Evolutionary conservation across 2,329 filamentous ascomycete genomes (phyloP).

Genomic region (Xylaria sp.): DNA sequence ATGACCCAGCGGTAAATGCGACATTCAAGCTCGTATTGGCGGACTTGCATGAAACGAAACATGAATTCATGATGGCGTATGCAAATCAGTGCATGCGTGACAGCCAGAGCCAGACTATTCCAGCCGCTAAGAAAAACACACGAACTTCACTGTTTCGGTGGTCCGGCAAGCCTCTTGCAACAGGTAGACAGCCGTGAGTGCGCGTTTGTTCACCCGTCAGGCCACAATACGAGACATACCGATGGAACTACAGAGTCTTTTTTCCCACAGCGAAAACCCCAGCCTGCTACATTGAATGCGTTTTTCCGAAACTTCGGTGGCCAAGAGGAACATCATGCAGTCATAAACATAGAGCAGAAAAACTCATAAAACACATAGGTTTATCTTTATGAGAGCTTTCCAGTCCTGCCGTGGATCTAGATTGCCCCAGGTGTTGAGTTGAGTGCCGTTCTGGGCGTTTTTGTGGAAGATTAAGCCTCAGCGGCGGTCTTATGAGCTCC

Average conservation of each 20-base stretch:
- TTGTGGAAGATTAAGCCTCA: not conserved
- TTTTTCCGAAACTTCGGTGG: too few species aligned
- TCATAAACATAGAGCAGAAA: too few species aligned
- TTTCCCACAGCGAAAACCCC: not conserved
- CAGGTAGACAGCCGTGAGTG: too few species aligned
- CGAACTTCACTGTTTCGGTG: not conserved
- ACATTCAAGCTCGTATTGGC: not conserved
- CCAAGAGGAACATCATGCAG: too few species aligned
- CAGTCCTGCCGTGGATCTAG: too few species aligned
- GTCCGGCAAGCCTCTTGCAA: not conserved
- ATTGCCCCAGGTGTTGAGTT: too few species aligned
- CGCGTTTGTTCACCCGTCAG: not conserved
- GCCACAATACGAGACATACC: not conserved
- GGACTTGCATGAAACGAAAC: not conserved
- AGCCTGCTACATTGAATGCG: too few species aligned
- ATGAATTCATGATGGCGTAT: not conserved
- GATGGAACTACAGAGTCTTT: not conserved
- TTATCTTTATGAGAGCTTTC: too few species aligned
- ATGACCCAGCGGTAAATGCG: not conserved
- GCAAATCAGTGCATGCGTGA: not conserved
- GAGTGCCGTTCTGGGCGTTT: too few species aligned
- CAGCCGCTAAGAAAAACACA: not conserved
- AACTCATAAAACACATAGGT: too few species aligned
- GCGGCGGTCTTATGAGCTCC: not conserved
- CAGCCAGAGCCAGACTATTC: not conserved